These are phyloP conservation scores for Alnus glutinosa DNA, from an alignment of 306 rosid genomes.

Conservation along the genomic window DNA sequence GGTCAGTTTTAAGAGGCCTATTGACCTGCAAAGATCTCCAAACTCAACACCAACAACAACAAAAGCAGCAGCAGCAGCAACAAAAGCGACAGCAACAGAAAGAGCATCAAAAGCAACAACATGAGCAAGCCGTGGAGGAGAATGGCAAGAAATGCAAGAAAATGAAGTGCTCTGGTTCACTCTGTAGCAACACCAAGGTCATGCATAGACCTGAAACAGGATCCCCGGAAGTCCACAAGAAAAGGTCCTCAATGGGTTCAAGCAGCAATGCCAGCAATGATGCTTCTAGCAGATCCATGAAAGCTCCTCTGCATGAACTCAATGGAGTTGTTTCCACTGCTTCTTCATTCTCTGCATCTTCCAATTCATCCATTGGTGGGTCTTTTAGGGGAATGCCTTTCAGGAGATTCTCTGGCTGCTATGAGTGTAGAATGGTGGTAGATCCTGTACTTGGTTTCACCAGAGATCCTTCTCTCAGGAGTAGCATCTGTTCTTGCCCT, in stretches of 20 bases:
- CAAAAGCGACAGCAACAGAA: constrained; percentile 41
- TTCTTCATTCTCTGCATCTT: constrained; percentile 63
- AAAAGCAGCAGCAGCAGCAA: constrained; percentile 36
- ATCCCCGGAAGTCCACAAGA: constrained; percentile 64
- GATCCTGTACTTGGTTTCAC: constrained; percentile 86
- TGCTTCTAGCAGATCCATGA: constrained; percentile 69
- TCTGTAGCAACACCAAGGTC: constrained; percentile 84
- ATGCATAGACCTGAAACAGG: constrained; percentile 67
- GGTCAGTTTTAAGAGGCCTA: constrained; percentile 78
- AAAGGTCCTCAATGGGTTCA: constrained; percentile 51
- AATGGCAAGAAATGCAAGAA: constrained; percentile 77
- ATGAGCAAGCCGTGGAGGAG: constrained; percentile 60
- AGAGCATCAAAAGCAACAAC: constrained; percentile 43
- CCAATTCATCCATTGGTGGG: constrained; percentile 57
- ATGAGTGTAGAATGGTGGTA: constrained; percentile 95
- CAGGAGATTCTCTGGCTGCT: constrained; percentile 89
- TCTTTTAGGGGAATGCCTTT: constrained; percentile 88
- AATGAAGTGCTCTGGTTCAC: constrained; percentile 86
- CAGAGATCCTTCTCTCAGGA: constrained; percentile 81
- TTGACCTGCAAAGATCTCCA: constrained; percentile 66
- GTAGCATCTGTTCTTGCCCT: constrained; percentile 79
- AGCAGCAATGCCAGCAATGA: constrained; percentile 45
- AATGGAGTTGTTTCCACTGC: constrained; percentile 55
- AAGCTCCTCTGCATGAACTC: constrained; percentile 63
- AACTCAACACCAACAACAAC: constrained; percentile 33